Evolutionary conservation across 345 rosid species (phyloP).

Genomic region (Alliaria petiolata): DNA sequence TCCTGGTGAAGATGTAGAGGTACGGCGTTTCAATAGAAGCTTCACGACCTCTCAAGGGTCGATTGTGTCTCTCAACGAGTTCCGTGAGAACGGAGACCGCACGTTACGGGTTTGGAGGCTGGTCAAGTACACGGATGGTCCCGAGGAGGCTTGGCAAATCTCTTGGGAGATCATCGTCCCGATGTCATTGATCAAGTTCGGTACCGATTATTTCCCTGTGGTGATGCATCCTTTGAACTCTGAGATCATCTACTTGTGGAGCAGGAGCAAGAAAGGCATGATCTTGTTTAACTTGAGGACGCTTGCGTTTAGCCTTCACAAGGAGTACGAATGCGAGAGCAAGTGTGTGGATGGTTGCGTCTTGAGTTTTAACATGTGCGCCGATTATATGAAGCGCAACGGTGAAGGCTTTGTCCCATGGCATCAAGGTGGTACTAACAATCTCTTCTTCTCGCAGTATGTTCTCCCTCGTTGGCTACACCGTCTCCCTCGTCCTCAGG

Average conservation of each 20-base stretch:
- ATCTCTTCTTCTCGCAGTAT: slow-evolving; percentile 12
- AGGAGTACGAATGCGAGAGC: not conserved
- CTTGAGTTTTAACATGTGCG: slow-evolving; percentile 5
- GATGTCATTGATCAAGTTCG: not conserved
- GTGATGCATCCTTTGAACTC: slow-evolving; percentile 24
- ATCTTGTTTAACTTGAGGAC: slow-evolving; percentile 22
- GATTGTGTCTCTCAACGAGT: slow-evolving; percentile 16
- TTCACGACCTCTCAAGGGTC: slow-evolving; percentile 1
- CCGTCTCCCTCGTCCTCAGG: slow-evolving; percentile 11
- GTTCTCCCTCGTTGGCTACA: slow-evolving; percentile 18
- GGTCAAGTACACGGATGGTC: not conserved
- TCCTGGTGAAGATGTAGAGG: not conserved
- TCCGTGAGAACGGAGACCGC: not conserved
- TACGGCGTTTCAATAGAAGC: not conserved
- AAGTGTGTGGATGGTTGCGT: slow-evolving; percentile 18
- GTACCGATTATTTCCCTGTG: not conserved
- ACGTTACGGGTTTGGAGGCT: slow-evolving; percentile 22
- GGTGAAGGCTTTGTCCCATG: not conserved
- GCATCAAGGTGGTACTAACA: not conserved
- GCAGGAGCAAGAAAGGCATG: not conserved
- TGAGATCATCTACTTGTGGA: slow-evolving; percentile 26
- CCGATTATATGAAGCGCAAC: not conserved
- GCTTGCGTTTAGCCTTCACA: not conserved
- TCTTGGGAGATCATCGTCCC: not conserved
- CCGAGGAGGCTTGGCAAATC: slow-evolving; percentile 20